phyloP scores from a whole-genome alignment of 306 rosid genomes.

The Inga laurina region DNA sequence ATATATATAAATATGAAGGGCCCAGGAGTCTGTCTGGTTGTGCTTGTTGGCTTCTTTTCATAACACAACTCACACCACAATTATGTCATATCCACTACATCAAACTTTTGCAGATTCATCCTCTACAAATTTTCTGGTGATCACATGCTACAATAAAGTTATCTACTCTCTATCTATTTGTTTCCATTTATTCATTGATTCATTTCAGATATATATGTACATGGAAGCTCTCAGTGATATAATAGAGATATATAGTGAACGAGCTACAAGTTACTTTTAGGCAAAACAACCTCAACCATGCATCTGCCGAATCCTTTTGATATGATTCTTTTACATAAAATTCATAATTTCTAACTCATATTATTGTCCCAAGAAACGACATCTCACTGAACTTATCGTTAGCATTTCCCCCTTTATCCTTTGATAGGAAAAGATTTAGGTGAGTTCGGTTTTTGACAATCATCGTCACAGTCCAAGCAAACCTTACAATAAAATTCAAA shows the following conservation, averaged over 20 bases:
- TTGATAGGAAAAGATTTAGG: not conserved
- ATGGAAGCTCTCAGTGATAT: not conserved
- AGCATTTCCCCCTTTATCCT: not conserved
- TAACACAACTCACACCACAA: not conserved
- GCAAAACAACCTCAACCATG: not conserved
- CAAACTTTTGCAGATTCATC: not conserved
- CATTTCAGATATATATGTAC: not conserved
- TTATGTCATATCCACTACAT: constrained; percentile 5
- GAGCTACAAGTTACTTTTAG: not conserved
- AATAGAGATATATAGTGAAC: not conserved
- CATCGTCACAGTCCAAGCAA: not conserved
- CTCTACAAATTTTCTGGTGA: not conserved
- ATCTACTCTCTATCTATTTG: not conserved
- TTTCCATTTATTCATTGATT: not conserved
- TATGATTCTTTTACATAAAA: not conserved
- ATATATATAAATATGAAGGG: not conserved
- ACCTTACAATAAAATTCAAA: not conserved
- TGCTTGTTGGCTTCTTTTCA: not conserved
- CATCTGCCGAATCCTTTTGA: not conserved
- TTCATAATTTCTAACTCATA: not conserved
- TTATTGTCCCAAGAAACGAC: not conserved
- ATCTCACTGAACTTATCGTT: not conserved
- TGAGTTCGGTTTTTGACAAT: not conserved
- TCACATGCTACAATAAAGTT: not conserved
- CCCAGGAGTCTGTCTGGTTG: not conserved